phyloP scores from a whole-genome alignment of 495 filamentous ascomycete genomes.

The Baudoinia panamericana region DNA sequence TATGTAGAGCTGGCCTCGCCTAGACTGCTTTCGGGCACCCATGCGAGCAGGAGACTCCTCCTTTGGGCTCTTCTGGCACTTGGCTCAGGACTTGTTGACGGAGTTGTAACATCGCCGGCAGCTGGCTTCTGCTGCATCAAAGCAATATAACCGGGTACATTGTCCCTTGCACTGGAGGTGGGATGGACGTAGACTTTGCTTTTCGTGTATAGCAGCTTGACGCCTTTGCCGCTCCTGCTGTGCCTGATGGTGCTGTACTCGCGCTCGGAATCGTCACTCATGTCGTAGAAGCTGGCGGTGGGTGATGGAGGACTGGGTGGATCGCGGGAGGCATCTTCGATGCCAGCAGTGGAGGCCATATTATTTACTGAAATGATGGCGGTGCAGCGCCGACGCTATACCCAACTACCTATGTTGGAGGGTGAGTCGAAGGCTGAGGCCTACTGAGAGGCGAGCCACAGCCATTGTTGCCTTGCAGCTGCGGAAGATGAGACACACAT shows the following conservation, averaged over 20 bases:
- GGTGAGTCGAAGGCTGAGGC: too few relatives aligned
- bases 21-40: constrained; percentile 83
- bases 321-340: background rate
- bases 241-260: constrained; percentile 94
- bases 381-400: too few relatives aligned
- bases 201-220: constrained; percentile 93
- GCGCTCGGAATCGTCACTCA: constrained; percentile 91
- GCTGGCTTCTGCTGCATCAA: constrained; percentile 76
- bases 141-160: constrained; percentile 91
- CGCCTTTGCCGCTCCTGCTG: constrained; percentile 61
- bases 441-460: too few relatives aligned
- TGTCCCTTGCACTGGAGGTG: constrained; percentile 83
- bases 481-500: too few relatives aligned
- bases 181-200: constrained; percentile 99
- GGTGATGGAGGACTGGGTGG: constrained; percentile 49
- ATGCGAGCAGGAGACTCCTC: constrained; percentile 64
- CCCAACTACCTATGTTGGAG: too few relatives aligned
- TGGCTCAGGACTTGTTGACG: background rate
- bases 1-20: constrained; percentile 79
- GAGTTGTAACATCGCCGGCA: constrained; percentile 11
- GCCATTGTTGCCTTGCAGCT: too few relatives aligned
- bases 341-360: background rate
- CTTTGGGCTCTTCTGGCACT: constrained; percentile 27
- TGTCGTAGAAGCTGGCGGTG: constrained; percentile 82
- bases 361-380: background rate